phyloP scores from a whole-genome alignment of 768 basidiomycete genomes.

The Mycena latifolia region DNA sequence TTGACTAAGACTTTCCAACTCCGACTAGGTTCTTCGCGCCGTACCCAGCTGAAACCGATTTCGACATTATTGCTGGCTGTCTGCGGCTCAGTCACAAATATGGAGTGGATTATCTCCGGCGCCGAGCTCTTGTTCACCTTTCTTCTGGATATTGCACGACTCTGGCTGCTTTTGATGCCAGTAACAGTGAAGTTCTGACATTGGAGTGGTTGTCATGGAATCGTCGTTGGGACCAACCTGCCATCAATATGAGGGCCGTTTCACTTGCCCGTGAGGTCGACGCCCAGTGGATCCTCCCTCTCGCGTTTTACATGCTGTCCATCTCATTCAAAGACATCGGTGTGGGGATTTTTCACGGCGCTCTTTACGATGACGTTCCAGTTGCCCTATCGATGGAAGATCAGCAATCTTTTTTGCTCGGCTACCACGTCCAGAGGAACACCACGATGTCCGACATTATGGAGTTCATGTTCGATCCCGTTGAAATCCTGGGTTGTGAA shows the following conservation, averaged over 20 bases:
- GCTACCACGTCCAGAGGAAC: not conserved
- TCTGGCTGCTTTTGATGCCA: too few relatives aligned
- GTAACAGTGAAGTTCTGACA: not conserved
- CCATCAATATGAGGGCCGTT: not conserved
- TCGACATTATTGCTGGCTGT: constrained; percentile 5
- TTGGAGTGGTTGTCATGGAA: not conserved
- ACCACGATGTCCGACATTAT: not conserved
- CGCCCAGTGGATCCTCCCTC: constrained; percentile 14
- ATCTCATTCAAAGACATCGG: not conserved
- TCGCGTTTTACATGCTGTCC: constrained; percentile 1
- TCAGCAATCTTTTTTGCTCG: not conserved
- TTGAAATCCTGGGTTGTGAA: not conserved
- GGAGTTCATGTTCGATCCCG: not conserved
- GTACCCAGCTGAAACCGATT: not conserved
- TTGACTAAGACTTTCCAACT: not conserved
- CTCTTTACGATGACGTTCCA: not conserved
- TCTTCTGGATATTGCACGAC: not conserved
- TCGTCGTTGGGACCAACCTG: too few relatives aligned
- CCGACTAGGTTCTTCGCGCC: constrained; percentile 5
- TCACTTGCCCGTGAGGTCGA: constrained; percentile 17
- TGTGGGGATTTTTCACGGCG: not conserved
- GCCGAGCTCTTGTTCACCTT: constrained; percentile 19
- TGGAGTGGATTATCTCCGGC: too few relatives aligned
- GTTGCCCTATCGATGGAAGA: not conserved
- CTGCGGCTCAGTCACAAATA: constrained; percentile 19